Percentiles rank a stretch among this genome's conserved stretches.
phyloP scores from a whole-genome alignment of 2,329 filamentous ascomycete species.

The Colletotrichum sp. region DNA sequence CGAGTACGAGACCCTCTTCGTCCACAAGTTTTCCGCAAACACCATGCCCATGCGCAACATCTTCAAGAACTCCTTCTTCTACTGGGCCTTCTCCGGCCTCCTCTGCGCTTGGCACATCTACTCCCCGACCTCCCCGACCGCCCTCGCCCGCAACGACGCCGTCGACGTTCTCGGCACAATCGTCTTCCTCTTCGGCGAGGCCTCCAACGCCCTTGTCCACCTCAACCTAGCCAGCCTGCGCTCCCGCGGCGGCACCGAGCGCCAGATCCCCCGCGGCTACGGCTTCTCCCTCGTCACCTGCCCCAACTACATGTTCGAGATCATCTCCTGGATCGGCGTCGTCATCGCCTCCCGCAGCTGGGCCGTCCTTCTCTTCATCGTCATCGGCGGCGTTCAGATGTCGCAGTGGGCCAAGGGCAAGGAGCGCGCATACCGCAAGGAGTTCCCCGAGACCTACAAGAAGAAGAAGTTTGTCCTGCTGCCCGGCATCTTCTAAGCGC shows the following conservation, averaged over 20 bases:
- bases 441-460: slow-evolving; percentile 94
- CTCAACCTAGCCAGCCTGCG: slow-evolving; percentile 79
- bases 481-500: slow-evolving; percentile 71
- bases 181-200: slow-evolving; percentile 78
- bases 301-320: slow-evolving; percentile 97
- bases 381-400: slow-evolving; percentile 80
- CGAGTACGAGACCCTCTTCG: slow-evolving; percentile 90
- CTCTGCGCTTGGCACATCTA: slow-evolving; percentile 88
- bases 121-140: slow-evolving; percentile 72
- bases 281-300: slow-evolving; percentile 90
- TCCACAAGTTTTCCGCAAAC: slow-evolving; percentile 92
- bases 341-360: slow-evolving; percentile 81
- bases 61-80: slow-evolving; percentile 93
- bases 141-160: slow-evolving; percentile 48
- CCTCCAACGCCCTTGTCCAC: slow-evolving; percentile 82
- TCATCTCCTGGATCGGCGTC: slow-evolving; percentile 84
- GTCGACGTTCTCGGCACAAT: slow-evolving; percentile 72
- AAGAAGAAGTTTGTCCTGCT: slow-evolving; percentile 88
- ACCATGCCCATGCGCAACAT: slow-evolving; percentile 94
- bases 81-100: slow-evolving; percentile 85
- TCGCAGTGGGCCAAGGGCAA: slow-evolving; percentile 87
- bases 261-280: slow-evolving; percentile 85
- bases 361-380: slow-evolving; percentile 77
- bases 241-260: slow-evolving; percentile 78
- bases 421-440: slow-evolving; percentile 86